Evolutionary conservation across 352 stramenopile species (phyloP).

Genomic region (Nothophytophthora sp.): DNA sequence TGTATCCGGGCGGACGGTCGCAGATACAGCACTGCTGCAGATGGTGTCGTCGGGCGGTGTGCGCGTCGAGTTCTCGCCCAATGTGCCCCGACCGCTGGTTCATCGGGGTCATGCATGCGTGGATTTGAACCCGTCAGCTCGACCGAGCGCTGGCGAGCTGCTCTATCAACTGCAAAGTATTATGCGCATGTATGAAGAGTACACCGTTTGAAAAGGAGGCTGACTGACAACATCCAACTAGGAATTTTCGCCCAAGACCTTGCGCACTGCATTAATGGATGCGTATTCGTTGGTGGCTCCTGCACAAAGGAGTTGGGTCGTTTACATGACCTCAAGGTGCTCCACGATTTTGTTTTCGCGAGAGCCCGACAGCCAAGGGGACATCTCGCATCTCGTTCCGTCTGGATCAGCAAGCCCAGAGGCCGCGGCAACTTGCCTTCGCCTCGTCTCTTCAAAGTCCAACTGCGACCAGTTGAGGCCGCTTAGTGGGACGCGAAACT

Average conservation of each 20-base stretch:
- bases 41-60: constrained; percentile 30
- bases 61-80: constrained; percentile 23
- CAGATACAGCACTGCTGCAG: constrained; percentile 25
- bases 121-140: constrained; percentile 19
- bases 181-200: constrained; percentile 16
- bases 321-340: too few relatives aligned
- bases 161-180: constrained; percentile 28
- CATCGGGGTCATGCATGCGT: constrained; percentile 28
- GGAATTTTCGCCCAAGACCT: not conserved
- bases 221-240: not conserved
- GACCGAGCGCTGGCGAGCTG: constrained; percentile 25
- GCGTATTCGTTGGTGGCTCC: too few relatives aligned
- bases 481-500: constrained; percentile 19
- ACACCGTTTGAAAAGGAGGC: constrained; percentile 5
- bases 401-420: constrained; percentile 5
- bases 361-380: too few relatives aligned
- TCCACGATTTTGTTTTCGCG: too few relatives aligned
- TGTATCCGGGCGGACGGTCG: not conserved
- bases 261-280: not conserved
- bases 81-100: constrained; percentile 10
- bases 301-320: too few relatives aligned
- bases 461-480: constrained; percentile 18
- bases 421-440: too few relatives aligned
- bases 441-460: constrained; percentile 23
- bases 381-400: constrained; percentile 8